phyloP scores from a whole-genome alignment of 495 filamentous ascomycete species.

The Penicillium robsamsonii region DNA sequence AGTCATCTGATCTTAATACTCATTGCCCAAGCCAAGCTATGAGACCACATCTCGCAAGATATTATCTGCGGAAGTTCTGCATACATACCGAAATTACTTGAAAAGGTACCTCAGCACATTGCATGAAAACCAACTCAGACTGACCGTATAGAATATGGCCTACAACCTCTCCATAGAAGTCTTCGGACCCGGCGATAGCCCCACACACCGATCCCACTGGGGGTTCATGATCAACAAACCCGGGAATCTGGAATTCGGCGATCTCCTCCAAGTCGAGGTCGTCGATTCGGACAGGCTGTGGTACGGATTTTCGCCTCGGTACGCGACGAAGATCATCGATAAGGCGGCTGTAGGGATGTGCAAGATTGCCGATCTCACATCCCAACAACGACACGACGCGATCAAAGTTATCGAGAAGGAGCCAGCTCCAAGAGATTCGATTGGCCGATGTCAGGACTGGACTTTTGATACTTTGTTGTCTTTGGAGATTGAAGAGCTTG shows the following conservation, averaged over 20 bases:
- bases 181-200: constrained; percentile 23
- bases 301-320: constrained; percentile 17
- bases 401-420: constrained; percentile 20
- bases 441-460: constrained; percentile 28
- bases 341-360: constrained; percentile 15
- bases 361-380: constrained; percentile 14
- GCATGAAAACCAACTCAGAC: neutral
- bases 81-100: neutral
- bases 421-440: constrained; percentile 20
- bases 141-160: constrained; percentile 1
- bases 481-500: constrained; percentile 26
- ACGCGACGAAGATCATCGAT: constrained; percentile 11
- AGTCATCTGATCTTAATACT: constrained; percentile 3
- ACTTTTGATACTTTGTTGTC: constrained; percentile 24
- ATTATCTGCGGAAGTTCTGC: neutral
- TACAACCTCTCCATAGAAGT: constrained; percentile 26
- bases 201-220: constrained; percentile 26
- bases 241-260: constrained; percentile 14
- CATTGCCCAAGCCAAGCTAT: neutral
- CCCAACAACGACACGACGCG: constrained; percentile 14
- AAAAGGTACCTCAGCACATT: neutral
- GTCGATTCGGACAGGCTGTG: constrained; percentile 18
- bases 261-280: constrained; percentile 26
- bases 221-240: constrained; percentile 26
- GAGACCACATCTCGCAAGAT: neutral